These are phyloP conservation scores for Mycena leptocephala DNA, from an alignment of 768 basidiomycete genomes.

Conservation along the genomic window DNA sequence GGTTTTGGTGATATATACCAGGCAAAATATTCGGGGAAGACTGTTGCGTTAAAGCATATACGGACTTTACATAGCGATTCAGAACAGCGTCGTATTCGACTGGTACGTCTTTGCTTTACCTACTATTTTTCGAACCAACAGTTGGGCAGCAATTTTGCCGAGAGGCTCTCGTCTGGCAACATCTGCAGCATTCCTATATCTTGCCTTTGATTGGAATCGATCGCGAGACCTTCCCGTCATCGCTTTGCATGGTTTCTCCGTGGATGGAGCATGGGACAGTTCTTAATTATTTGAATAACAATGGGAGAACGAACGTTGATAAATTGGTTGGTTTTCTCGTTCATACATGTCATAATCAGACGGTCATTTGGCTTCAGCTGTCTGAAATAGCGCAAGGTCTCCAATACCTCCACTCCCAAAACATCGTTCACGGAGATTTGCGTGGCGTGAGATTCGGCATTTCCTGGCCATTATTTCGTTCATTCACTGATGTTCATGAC, in stretches of 20 bases:
- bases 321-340: slow-evolving; percentile 19
- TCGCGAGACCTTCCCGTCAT: slow-evolving; percentile 40
- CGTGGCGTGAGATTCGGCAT: slow-evolving; percentile 28
- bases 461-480: neutral
- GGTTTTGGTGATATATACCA: slow-evolving; percentile 10
- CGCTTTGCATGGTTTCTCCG: slow-evolving; percentile 47
- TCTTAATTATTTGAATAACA: slow-evolving; percentile 36
- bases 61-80: neutral
- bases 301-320: slow-evolving; percentile 39
- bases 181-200: slow-evolving; percentile 45
- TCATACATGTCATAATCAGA: neutral
- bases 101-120: neutral
- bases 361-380: slow-evolving; percentile 24
- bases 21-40: neutral
- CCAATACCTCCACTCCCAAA: slow-evolving; percentile 33
- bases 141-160: neutral
- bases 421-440: slow-evolving; percentile 39
- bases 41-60: slow-evolving; percentile 9
- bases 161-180: slow-evolving; percentile 48
- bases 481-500: neutral
- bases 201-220: slow-evolving; percentile 49
- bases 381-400: slow-evolving; percentile 31
- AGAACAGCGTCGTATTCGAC: neutral
- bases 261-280: slow-evolving; percentile 49
- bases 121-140: neutral